A percentile compares a stretch with the other conserved stretches of the same genome.
These are phyloP conservation scores for Alternaria viburni DNA, from an alignment of 2,329 filamentous ascomycete genomes.

Conservation along the genomic window DNA sequence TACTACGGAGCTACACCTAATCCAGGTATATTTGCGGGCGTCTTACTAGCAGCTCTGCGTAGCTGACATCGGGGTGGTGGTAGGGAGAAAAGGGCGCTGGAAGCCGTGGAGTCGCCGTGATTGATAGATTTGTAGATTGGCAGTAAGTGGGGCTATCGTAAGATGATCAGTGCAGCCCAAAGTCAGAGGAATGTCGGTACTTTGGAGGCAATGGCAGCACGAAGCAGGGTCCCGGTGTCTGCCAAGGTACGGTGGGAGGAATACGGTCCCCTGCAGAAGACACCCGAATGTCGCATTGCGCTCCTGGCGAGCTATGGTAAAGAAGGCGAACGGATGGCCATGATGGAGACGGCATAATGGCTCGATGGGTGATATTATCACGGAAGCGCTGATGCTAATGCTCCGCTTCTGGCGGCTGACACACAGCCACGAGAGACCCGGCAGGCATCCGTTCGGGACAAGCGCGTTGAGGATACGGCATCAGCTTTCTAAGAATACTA, in stretches of 20 bases:
- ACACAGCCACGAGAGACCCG: conserved; percentile 45
- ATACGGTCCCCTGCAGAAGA: neutral
- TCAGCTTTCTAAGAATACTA: conserved; percentile 48
- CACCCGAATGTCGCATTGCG: neutral
- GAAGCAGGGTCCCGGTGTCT: conserved; percentile 3
- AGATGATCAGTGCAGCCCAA: neutral
- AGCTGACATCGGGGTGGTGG: neutral
- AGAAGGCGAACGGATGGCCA: conserved; percentile 1
- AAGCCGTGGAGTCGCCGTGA: neutral
- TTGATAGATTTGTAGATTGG: neutral
- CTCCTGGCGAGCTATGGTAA: conserved; percentile 4
- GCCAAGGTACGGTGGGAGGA: neutral
- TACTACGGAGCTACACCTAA: conserved; percentile 8
- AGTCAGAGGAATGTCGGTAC: neutral
- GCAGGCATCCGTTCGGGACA: conserved; percentile 28
- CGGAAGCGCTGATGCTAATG: conserved; percentile 24
- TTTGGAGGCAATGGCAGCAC: neutral
- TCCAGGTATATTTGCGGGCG: neutral
- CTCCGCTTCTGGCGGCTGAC: conserved; percentile 34
- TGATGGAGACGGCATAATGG: neutral
- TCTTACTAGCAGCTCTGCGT: neutral
- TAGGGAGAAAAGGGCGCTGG: neutral
- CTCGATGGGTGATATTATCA: conserved; percentile 22
- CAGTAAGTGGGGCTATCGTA: conserved; percentile 1
- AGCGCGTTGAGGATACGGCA: conserved; percentile 36